These are phyloP conservation scores for Cercospora zeina DNA, from an alignment of 2,329 filamentous ascomycete species.

Conservation along the genomic window DNA sequence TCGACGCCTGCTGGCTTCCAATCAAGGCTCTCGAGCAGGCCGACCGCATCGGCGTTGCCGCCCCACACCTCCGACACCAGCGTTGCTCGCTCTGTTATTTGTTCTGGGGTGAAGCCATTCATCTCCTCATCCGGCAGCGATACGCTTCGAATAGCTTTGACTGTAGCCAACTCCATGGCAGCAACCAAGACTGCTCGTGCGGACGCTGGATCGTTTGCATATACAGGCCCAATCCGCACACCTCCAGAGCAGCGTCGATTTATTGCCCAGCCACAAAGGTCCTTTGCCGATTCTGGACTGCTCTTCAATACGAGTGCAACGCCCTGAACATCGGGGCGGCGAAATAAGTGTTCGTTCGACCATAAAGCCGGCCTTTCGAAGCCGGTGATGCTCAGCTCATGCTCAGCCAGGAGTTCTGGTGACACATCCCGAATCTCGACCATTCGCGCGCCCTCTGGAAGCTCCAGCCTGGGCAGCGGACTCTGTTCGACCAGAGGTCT, in stretches of 20 bases:
- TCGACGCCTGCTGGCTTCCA: constrained; percentile 38
- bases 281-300: background rate
- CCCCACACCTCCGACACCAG: background rate
- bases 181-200: background rate
- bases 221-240: background rate
- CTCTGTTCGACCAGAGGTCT: background rate
- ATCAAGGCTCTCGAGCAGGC: constrained; percentile 40
- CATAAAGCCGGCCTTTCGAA: background rate
- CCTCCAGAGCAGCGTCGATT: background rate
- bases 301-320: background rate
- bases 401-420: background rate
- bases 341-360: background rate
- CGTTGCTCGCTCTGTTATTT: background rate
- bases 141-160: background rate
- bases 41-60: constrained; percentile 27
- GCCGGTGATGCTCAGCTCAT: background rate
- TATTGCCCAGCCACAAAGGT: background rate
- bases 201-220: background rate
- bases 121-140: background rate
- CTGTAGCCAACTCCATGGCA: background rate
- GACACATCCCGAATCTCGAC: background rate
- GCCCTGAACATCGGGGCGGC: background rate
- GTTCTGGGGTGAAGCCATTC: background rate
- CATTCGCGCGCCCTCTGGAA: background rate
- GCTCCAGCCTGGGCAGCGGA: background rate